Evolutionary conservation across 495 filamentous ascomycete species (phyloP).

Genomic region (Daldinia concentrica): DNA sequence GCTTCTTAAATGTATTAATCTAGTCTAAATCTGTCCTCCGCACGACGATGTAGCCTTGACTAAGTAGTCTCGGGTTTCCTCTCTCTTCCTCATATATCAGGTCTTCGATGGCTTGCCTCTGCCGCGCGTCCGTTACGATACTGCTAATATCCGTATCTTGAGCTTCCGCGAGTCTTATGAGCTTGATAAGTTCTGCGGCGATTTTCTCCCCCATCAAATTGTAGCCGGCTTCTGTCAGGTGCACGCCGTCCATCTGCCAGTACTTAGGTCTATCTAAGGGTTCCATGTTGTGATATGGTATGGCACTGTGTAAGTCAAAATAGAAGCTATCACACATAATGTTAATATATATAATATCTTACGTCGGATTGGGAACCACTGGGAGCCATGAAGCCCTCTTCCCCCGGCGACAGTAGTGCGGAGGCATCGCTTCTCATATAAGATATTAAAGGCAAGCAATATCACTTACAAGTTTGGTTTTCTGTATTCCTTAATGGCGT

Average conservation of each 20-base stretch:
- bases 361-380: background rate
- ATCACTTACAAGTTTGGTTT: constrained; percentile 57
- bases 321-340: constrained; percentile 50
- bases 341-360: background rate
- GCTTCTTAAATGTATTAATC: constrained; percentile 15
- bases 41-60: constrained; percentile 59
- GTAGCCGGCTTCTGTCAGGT: constrained; percentile 68
- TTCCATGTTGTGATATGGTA: constrained; percentile 63
- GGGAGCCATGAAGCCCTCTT: background rate
- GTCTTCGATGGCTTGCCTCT: constrained; percentile 51
- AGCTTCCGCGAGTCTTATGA: constrained; percentile 52
- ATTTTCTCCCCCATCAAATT: constrained; percentile 65
- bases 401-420: background rate
- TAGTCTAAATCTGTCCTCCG: constrained; percentile 55
- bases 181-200: constrained; percentile 55
- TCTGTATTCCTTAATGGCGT: constrained; percentile 58
- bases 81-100: constrained; percentile 54
- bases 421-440: background rate
- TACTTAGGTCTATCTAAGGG: constrained; percentile 54
- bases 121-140: constrained; percentile 34
- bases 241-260: constrained; percentile 68
- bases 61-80: constrained; percentile 50
- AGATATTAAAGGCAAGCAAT: background rate
- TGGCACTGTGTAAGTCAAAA: constrained; percentile 61
- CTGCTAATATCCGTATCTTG: constrained; percentile 42